Evolutionary conservation across 345 rosid species (phyloP), one percentile per base, ranked within the genome.

Genomic region (Moricandia moricandioides): DNA sequence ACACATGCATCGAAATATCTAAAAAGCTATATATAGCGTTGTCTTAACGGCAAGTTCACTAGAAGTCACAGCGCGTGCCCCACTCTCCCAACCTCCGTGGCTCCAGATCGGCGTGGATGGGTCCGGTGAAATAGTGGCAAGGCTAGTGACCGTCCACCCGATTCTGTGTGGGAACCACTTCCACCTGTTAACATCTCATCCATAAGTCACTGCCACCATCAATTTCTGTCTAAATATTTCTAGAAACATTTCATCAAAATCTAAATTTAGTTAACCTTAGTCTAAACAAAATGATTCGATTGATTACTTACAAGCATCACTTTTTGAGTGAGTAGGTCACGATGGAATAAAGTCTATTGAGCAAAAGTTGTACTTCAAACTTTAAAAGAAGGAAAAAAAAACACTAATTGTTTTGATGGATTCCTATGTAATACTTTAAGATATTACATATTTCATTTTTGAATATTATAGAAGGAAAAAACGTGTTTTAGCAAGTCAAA

Each of bases 31-130:
- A 4, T 21, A 29, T 69, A 35, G 77, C 81, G 73, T 78, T 67
- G 69, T 60, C 14, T 39, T 52, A 72, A 78, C 77, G 81, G 81
- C 77, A 78, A 59, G 73, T 78, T 78, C 77, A 66, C 69, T 51
- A 67, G 5, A 71, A 57, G 76, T 58, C 72, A 58, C 45, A 7
- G 72, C 59, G 69, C 73, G 81, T 72, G 59, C 0, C 29, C 73
- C 77, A 67, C 81, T 51, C 64, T 78, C 45, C 11, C 14, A 62
- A 49, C 65, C 65, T 40, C 59, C 57, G 52, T 67, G 69, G 65
- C 29, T 63, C 35, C 43, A 14, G 4, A 66, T 60, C 77, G 69
- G 58, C 26, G 67, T 26, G 59, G 2, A 43, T 65, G 80, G 76
- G 80, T 70, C 76, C 80, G 76, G 71, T 27, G 6, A 45, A 21